A percentile compares a stretch with the other conserved stretches of the same genome.
Conservation (phyloP, 805 yeast species). For the Cyberlindnera maclurae region DNA sequence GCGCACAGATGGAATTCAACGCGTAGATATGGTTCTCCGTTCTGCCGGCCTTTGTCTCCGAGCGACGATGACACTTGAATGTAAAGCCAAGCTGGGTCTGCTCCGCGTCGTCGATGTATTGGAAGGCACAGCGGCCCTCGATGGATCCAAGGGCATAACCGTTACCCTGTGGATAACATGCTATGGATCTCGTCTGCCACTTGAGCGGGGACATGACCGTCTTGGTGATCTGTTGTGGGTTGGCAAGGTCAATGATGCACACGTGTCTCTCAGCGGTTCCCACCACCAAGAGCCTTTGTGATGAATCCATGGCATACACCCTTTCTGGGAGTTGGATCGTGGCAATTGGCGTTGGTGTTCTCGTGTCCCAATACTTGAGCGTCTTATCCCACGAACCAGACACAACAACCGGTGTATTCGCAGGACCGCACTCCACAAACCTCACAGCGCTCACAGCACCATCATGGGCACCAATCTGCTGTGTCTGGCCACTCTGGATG, state of each 20-base stretch:
- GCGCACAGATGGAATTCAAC: constrained; percentile 75
- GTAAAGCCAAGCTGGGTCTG: constrained; percentile 73
- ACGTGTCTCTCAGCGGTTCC: constrained; percentile 90
- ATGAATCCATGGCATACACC: constrained; percentile 81
- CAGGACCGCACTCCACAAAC: constrained; percentile 78
- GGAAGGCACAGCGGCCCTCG: constrained; percentile 94
- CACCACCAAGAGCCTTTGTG: constrained; percentile 79
- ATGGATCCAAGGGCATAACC: constrained; percentile 91
- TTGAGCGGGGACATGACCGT: constrained; percentile 70
- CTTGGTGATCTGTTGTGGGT: constrained; percentile 78
- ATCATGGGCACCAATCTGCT: constrained; percentile 81
- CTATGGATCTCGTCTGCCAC: constrained; percentile 77
- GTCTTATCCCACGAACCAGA: constrained; percentile 97
- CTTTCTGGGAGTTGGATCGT: constrained; percentile 83
- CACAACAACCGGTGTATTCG: constrained; percentile 70
- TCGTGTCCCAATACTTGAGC: constrained; percentile 88
- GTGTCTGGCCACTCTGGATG: constrained; percentile 70
- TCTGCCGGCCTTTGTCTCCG: constrained; percentile 41
- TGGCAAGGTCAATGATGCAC: constrained; percentile 66
- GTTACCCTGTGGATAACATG: constrained; percentile 86
- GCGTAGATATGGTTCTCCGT: constrained; percentile 69
- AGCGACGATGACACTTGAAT: constrained; percentile 89
- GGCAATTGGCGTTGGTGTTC: constrained; percentile 75
- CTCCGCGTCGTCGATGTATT: constrained; percentile 78
- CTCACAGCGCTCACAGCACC: constrained; percentile 71